These are phyloP conservation scores for Endothia cerciana DNA, from an alignment of 2,329 filamentous ascomycete genomes.

Conservation along the genomic window DNA sequence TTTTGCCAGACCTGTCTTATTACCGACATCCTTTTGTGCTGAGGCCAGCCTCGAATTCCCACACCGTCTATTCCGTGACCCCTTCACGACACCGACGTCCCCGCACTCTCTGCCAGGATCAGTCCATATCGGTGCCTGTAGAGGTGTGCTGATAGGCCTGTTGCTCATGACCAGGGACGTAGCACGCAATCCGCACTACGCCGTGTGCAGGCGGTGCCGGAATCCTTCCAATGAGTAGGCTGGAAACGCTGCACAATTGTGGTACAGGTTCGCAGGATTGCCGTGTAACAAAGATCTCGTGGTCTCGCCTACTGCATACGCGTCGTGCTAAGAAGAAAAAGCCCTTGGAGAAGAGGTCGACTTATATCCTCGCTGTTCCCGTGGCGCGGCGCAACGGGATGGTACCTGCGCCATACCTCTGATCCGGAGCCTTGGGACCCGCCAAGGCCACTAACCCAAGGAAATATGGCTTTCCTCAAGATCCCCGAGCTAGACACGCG, in stretches of 20 bases:
- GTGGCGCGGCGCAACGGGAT: background rate
- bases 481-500: conserved; percentile 20
- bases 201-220: background rate
- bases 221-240: conserved; percentile 11
- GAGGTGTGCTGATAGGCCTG: conserved; percentile 2
- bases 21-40: background rate
- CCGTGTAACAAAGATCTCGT: background rate
- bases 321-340: background rate
- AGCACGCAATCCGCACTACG: conserved; percentile 24
- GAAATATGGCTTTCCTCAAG: conserved; percentile 21
- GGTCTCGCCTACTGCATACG: conserved; percentile 1
- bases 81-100: background rate
- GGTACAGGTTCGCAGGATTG: background rate
- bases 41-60: background rate
- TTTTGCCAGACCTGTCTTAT: background rate
- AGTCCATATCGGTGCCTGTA: background rate
- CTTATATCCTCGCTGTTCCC: conserved; percentile 9
- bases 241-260: background rate
- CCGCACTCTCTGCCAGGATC: background rate
- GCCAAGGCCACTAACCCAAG: conserved; percentile 1
- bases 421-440: background rate
- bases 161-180: conserved; percentile 15
- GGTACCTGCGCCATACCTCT: conserved; percentile 1
- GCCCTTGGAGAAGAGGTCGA: background rate
- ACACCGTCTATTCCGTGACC: background rate